These are phyloP conservation scores for Porcisia hertigi DNA, from an alignment of 208 protist species.

Conservation along the genomic window DNA sequence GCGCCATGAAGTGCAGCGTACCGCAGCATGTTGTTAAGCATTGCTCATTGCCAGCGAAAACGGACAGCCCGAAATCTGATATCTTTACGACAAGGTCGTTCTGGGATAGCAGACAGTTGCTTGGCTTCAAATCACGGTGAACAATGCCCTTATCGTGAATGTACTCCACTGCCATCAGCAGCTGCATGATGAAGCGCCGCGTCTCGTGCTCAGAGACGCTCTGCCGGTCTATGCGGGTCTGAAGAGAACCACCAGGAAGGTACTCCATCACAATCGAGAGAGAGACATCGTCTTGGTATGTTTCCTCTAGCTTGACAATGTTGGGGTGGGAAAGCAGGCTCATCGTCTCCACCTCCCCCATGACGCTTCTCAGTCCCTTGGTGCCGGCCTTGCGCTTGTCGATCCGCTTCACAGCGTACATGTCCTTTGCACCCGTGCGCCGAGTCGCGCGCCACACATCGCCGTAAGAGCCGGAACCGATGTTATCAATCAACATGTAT, in stretches of 20 bases:
- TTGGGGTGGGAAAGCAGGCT: slow-evolving; percentile 88
- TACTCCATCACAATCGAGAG: slow-evolving; percentile 94
- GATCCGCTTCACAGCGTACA: slow-evolving; percentile 85
- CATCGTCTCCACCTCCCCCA: slow-evolving; percentile 92
- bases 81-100: slow-evolving; percentile 82
- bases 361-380: slow-evolving; percentile 70
- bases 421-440: slow-evolving; percentile 34
- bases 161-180: slow-evolving; percentile 89
- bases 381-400: slow-evolving; percentile 69
- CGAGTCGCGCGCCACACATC: slow-evolving; percentile 74
- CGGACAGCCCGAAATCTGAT: slow-evolving; percentile 91
- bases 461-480: slow-evolving; percentile 87
- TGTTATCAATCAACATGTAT: slow-evolving; percentile 65
- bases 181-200: slow-evolving; percentile 72
- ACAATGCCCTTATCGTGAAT: slow-evolving; percentile 91
- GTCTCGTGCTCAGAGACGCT: slow-evolving; percentile 47
- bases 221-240: slow-evolving; percentile 36
- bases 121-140: slow-evolving; percentile 92
- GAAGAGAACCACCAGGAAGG: slow-evolving; percentile 75
- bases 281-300: slow-evolving; percentile 69
- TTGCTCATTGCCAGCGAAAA: slow-evolving; percentile 78
- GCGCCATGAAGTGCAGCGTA: slow-evolving; percentile 89
- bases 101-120: slow-evolving; percentile 84
- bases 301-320: slow-evolving; percentile 90
- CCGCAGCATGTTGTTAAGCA: slow-evolving; percentile 86